These are phyloP conservation scores for Ceratocystis papillata DNA, from an alignment of 2,329 filamentous ascomycete genomes.

Conservation along the genomic window DNA sequence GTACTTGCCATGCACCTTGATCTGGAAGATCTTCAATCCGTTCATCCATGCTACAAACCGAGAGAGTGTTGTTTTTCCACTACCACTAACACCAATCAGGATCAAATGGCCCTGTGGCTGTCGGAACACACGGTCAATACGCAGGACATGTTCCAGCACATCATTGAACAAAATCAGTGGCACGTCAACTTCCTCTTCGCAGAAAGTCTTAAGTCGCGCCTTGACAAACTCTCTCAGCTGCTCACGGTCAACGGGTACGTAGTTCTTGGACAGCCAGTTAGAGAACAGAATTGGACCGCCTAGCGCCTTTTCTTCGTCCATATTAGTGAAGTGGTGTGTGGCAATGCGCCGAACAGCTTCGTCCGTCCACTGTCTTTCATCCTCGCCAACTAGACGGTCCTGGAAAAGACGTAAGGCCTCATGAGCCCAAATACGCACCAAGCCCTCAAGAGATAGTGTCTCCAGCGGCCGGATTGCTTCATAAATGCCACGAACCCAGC, in stretches of 20 bases:
- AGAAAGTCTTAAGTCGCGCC: conserved; percentile 93
- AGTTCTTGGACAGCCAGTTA: conserved; percentile 98
- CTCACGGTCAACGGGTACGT: conserved; percentile 90
- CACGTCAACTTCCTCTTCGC: conserved; percentile 97
- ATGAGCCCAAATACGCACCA: conserved; percentile 96
- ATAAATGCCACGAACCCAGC: conserved; percentile 96
- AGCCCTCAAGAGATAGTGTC: conserved; percentile 72
- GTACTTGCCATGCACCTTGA: conserved; percentile 98
- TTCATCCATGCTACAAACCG: conserved; percentile 99
- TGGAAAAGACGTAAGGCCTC: conserved; percentile 94
- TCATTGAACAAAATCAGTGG: conserved; percentile 99
- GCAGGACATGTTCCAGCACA: conserved; percentile 91
- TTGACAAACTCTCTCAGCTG: conserved; percentile 95
- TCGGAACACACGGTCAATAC: conserved; percentile 96
- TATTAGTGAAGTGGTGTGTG: conserved; percentile 84
- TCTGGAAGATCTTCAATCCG: conserved; percentile 95
- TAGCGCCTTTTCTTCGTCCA: conserved; percentile 79
- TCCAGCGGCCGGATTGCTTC: conserved; percentile 92
- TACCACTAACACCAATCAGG: conserved; percentile 94
- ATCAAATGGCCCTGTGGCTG: conserved; percentile 98
- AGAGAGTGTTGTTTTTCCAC: conserved; percentile 95
- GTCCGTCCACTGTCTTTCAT: conserved; percentile 91
- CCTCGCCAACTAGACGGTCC: conserved; percentile 87
- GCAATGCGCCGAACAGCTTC: conserved; percentile 79
- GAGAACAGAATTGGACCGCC: conserved; percentile 94